Percentiles rank a stretch among this genome's conserved stretches.
Conservation (phyloP, 2,329 filamentous ascomycete species). For the Bisporella sp. region DNA sequence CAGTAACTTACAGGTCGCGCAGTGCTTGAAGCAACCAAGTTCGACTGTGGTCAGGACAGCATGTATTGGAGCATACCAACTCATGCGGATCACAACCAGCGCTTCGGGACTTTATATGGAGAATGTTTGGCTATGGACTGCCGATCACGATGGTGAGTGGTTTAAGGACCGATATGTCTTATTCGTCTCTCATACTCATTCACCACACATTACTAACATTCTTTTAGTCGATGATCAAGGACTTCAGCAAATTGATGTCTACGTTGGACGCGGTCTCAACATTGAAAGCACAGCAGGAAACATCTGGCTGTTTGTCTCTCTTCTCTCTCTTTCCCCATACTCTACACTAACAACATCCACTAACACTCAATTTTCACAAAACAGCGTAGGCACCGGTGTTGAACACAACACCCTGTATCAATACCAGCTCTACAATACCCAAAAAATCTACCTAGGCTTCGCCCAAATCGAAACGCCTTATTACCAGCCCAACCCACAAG, state of each 20-base stretch:
- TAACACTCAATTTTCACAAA: not conserved
- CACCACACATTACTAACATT: slow-evolving; percentile 54
- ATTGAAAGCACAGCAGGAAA: not conserved
- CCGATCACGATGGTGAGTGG: slow-evolving; percentile 35
- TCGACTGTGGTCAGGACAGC: slow-evolving; percentile 42
- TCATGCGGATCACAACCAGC: slow-evolving; percentile 27
- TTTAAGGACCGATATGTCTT: slow-evolving; percentile 32
- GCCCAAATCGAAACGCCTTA: slow-evolving; percentile 36
- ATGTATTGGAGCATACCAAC: slow-evolving; percentile 30
- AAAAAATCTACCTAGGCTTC: slow-evolving; percentile 18
- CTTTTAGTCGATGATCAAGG: slow-evolving; percentile 29
- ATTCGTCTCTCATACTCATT: slow-evolving; percentile 60
- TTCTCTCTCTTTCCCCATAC: no score
- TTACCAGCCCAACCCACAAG: slow-evolving; percentile 58
- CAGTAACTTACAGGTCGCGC: slow-evolving; percentile 38
- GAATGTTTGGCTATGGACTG: slow-evolving; percentile 42
- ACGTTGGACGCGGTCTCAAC: not conserved
- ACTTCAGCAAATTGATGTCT: not conserved
- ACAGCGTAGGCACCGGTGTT: slow-evolving; percentile 18
- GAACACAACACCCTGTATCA: slow-evolving; percentile 48
- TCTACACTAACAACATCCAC: not conserved
- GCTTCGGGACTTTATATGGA: slow-evolving; percentile 40
- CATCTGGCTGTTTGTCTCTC: not conserved
- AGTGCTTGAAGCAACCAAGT: slow-evolving; percentile 41
- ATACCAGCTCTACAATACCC: slow-evolving; percentile 37